These are phyloP conservation scores for Sideroxylon spinosum DNA, from an alignment of 179 eudicot genomes.

Conservation along the genomic window DNA sequence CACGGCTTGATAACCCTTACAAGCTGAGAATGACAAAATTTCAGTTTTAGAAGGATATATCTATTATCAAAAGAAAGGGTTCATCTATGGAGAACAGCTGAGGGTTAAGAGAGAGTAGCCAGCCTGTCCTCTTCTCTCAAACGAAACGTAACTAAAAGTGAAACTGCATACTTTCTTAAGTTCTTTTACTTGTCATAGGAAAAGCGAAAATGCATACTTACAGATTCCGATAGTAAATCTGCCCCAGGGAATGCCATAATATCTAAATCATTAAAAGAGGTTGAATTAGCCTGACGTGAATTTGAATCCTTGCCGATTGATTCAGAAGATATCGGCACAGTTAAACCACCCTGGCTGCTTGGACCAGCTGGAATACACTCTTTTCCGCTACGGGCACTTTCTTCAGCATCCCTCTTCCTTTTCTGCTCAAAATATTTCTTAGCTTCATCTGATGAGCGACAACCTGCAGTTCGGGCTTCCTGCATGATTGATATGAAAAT, in stretches of 20 bases:
- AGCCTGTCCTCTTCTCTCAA: background rate
- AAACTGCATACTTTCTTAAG: conserved; percentile 28
- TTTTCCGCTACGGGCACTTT: conserved; percentile 39
- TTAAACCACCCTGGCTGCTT: conserved; percentile 34
- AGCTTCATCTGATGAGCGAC: conserved; percentile 66
- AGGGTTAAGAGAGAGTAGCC: background rate
- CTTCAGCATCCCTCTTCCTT: conserved; percentile 66
- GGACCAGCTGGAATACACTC: conserved; percentile 48
- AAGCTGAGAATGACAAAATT: conserved; percentile 4
- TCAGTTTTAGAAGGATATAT: too few species aligned
- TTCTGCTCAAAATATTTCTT: conserved; percentile 50
- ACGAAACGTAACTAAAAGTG: background rate
- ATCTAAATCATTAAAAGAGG: conserved; percentile 51
- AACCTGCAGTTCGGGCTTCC: conserved; percentile 89
- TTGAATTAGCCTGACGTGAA: conserved; percentile 28
- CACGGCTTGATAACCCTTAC: background rate
- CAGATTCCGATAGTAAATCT: conserved; percentile 67
- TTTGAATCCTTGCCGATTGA: conserved; percentile 36
- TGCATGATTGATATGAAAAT: conserved; percentile 25
- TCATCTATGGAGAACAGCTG: background rate
- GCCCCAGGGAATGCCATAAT: conserved; percentile 66
- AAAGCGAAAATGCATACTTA: conserved; percentile 29
- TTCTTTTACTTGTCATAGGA: background rate
- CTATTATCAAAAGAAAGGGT: background rate
- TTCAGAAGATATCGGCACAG: conserved; percentile 21